Conservation (phyloP, 2,329 filamentous ascomycete species). For the Alternaria triticina region DNA sequence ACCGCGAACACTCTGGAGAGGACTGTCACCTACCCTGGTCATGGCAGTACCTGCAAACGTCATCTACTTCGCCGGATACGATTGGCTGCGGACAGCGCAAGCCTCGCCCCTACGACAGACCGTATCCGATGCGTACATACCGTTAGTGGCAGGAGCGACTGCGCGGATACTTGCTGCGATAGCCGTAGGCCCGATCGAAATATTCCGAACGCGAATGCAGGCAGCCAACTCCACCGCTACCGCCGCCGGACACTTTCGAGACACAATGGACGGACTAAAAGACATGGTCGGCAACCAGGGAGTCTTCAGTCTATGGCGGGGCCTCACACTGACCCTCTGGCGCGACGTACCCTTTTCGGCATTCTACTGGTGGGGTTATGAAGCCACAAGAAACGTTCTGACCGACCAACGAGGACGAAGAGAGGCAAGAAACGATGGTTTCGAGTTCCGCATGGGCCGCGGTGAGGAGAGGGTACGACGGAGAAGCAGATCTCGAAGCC, state of each 20-base stretch:
- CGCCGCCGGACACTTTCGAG: conserved; percentile 72
- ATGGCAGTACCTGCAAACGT: conserved; percentile 97
- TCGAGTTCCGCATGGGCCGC: conserved; percentile 43
- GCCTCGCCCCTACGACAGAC: conserved; percentile 71
- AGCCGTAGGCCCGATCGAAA: conserved; percentile 87
- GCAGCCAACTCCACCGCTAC: conserved; percentile 62
- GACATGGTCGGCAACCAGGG: conserved; percentile 81
- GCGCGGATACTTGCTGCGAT: conserved; percentile 83
- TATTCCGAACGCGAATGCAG: conserved; percentile 92
- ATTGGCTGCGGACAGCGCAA: conserved; percentile 81
- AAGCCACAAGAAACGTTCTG: conserved; percentile 75
- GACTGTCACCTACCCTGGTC: conserved; percentile 87
- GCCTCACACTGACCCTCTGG: conserved; percentile 90
- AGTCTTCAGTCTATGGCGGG: conserved; percentile 85
- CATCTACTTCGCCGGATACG: conserved; percentile 98
- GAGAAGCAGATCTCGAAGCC: conserved; percentile 62
- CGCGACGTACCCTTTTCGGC: conserved; percentile 96
- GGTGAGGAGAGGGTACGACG: conserved; percentile 39
- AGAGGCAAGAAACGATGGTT: conserved; percentile 39
- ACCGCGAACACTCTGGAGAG: conserved; percentile 84
- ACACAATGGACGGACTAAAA: conserved; percentile 76
- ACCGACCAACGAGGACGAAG: conserved; percentile 69
- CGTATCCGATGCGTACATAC: conserved; percentile 70
- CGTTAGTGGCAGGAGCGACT: conserved; percentile 77
- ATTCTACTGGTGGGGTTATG: conserved; percentile 98